A percentile compares a stretch with the other conserved stretches of the same genome.
Conservation (phyloP, 2,329 filamentous ascomycete species). For the Xylaria arbuscula region DNA sequence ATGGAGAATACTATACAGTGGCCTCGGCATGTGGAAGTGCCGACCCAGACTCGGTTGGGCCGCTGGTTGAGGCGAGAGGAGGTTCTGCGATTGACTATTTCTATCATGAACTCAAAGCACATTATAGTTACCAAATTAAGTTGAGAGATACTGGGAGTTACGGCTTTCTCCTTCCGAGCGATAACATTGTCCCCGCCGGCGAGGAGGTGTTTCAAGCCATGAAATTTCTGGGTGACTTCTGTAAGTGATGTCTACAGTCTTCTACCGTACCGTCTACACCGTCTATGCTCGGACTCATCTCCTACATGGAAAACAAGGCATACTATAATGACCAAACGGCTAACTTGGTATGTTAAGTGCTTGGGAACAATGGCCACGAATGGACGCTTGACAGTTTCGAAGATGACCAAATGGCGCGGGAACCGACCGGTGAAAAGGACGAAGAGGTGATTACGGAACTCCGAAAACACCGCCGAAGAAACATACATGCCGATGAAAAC, state of each 20-base stretch:
- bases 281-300: neutral
- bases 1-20: conserved; percentile 79
- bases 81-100: conserved; percentile 95
- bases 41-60: conserved; percentile 58
- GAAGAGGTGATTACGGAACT: conserved; percentile 38
- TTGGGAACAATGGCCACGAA: conserved; percentile 76
- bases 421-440: conserved; percentile 34
- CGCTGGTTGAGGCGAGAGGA: conserved; percentile 75
- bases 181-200: conserved; percentile 89
- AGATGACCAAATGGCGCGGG: conserved; percentile 40
- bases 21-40: conserved; percentile 89
- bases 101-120: conserved; percentile 84
- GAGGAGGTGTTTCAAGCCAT: conserved; percentile 87
- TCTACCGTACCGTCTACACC: neutral
- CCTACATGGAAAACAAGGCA: neutral
- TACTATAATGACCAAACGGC: neutral
- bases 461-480: conserved; percentile 39
- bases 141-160: conserved; percentile 93
- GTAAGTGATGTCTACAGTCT: conserved; percentile 20
- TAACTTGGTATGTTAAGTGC: conserved; percentile 53
- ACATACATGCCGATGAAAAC: conserved; percentile 26
- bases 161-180: conserved; percentile 87
- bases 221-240: conserved; percentile 83
- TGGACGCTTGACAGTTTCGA: conserved; percentile 45
- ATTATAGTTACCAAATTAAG: conserved; percentile 94